Evolutionary conservation across 2,329 filamentous ascomycete species (phyloP).

Genomic region (Phoma sp.): DNA sequence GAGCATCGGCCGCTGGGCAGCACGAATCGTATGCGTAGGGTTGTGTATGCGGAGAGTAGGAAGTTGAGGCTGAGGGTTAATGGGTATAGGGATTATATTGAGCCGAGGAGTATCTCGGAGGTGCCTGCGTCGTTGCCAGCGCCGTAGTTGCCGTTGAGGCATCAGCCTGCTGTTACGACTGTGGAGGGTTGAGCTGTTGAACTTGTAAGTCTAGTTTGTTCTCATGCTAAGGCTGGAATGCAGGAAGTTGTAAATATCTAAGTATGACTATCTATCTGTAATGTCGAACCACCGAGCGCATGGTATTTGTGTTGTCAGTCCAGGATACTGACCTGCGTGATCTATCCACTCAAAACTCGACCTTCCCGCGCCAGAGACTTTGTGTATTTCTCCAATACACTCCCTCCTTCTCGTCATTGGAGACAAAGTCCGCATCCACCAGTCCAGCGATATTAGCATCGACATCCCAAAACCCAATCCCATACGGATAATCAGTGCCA

Average conservation of each 20-base stretch:
- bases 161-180: slow-evolving; percentile 28
- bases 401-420: slow-evolving; percentile 31
- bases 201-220: not conserved
- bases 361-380: slow-evolving; percentile 37
- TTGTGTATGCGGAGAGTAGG: slow-evolving; percentile 52
- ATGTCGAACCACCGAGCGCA: no score
- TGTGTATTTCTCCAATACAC: slow-evolving; percentile 40
- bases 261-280: no score
- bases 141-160: slow-evolving; percentile 25
- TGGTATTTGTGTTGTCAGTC: no score
- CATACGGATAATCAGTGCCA: slow-evolving; percentile 50
- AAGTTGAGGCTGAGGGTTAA: slow-evolving; percentile 51
- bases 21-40: slow-evolving; percentile 51
- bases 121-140: slow-evolving; percentile 40
- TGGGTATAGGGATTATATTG: slow-evolving; percentile 50
- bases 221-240: not conserved
- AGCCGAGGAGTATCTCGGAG: slow-evolving; percentile 48
- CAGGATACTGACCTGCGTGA: no score
- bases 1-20: slow-evolving; percentile 50
- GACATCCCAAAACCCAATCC: slow-evolving; percentile 49
- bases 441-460: slow-evolving; percentile 42
- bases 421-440: slow-evolving; percentile 31
- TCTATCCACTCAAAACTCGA: slow-evolving; percentile 12
- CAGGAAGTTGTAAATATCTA: not conserved
- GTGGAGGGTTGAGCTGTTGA: slow-evolving; percentile 12